Base-by-base conservation (phyloP, 768 basidiomycete species). In the Mycena alexandri region DNA sequence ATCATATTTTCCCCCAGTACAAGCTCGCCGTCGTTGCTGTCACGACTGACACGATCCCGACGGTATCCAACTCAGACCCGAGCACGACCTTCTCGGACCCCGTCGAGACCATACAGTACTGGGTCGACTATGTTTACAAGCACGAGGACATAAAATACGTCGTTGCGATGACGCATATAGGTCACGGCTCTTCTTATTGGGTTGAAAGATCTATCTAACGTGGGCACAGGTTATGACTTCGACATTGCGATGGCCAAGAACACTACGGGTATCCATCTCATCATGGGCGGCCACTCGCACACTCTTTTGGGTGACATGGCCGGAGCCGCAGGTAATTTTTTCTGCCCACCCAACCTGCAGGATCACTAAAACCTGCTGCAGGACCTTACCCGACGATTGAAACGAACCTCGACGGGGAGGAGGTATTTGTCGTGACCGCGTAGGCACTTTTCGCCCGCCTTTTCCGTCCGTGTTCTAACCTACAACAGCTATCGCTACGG, bases 141-240 rank as follows among this genome's bases (percentile, higher is more conserved):
- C 68, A 70, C 51, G 74, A 80, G 64, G 73, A 75, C 16, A 74
- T 84, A 64, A 80, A 79, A 47, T 76, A 83, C 11, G 78, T 85
- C 44, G 76, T 84, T 42, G 83, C 81, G 11, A 75, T 85, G 56
- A 85, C 84, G 0, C 84, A 85, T 61, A 83, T 85, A 55, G 84
- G 38, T 38, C 38, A 38, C 4, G 2, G 4, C 38, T 3, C 29
- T 38, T 14, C 9, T 5, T 38, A 2, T 9, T 14, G 14, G 5
- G 38, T 38, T 11, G 14, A 38, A 10, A 38, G 2, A 38, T 11
- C n/a, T 11, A 11, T 38, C 38, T 38, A 38, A 38, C 14, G 38
- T 14, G 9, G 10, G 11, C 14, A 10, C 2, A 38, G 38, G 82
- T 12, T 83, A 85, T 68, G 80, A 80, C 25, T 69, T 80, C 43